Conservation (phyloP, 2,329 filamentous ascomycete species). For the Xylariaceae sp. region DNA sequence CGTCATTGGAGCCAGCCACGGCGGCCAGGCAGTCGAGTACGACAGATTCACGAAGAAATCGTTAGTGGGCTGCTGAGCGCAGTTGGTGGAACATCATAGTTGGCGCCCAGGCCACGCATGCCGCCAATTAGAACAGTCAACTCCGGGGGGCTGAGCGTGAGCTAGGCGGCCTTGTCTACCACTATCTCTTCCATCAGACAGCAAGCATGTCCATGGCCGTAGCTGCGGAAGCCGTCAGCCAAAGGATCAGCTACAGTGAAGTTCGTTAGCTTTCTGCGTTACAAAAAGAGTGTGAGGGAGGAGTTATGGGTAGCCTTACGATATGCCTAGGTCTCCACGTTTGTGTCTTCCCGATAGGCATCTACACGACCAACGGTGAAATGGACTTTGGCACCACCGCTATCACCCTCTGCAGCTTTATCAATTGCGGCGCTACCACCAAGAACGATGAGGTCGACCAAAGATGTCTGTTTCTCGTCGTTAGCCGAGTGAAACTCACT, state of each 20-base stretch:
- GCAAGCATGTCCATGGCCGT: slow-evolving; percentile 66
- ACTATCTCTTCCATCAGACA: slow-evolving; percentile 72
- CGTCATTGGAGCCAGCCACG: slow-evolving; percentile 49
- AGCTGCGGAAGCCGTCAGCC: slow-evolving; percentile 81
- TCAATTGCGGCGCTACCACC: slow-evolving; percentile 75
- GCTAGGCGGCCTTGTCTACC: slow-evolving; percentile 73
- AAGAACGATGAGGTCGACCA: slow-evolving; percentile 79
- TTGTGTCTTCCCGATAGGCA: slow-evolving; percentile 74
- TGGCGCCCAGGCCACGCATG: slow-evolving; percentile 71
- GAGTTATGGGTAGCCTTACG: slow-evolving; percentile 30
- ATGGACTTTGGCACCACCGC: slow-evolving; percentile 63
- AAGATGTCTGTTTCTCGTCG: slow-evolving; percentile 72
- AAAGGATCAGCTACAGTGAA: slow-evolving; percentile 65
- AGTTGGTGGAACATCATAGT: slow-evolving; percentile 74
- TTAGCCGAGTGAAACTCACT: slow-evolving; percentile 66
- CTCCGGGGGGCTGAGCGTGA: slow-evolving; percentile 74
- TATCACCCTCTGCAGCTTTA: slow-evolving; percentile 64
- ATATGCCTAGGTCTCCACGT: slow-evolving; percentile 66
- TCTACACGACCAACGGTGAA: slow-evolving; percentile 77
- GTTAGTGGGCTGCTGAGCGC: slow-evolving; percentile 73
- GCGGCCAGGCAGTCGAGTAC: slow-evolving; percentile 74
- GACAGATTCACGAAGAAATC: slow-evolving; percentile 84
- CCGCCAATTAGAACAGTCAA: slow-evolving; percentile 75
- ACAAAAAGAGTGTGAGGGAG: not conserved
- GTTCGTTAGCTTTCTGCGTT: not conserved